Evolutionary conservation across 2,329 filamentous ascomycete species (phyloP).

Genomic region (Aspergillus nomiae): DNA sequence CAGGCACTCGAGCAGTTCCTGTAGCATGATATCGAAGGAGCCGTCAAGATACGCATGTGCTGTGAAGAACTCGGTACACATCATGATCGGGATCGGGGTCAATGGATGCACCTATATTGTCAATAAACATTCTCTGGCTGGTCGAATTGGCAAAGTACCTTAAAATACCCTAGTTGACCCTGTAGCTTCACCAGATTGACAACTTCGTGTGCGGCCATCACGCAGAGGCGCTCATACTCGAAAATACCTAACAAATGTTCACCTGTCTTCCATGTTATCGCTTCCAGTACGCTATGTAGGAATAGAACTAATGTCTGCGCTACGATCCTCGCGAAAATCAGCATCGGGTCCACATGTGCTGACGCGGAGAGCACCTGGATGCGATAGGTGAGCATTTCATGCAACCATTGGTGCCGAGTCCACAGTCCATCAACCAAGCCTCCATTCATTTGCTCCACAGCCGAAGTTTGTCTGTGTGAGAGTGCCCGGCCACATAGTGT

Average conservation of each 20-base stretch:
- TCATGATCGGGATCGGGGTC: slow-evolving; percentile 22
- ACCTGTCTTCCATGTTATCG: slow-evolving; percentile 21
- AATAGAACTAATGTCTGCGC: slow-evolving; percentile 22
- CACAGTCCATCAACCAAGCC: slow-evolving; percentile 17
- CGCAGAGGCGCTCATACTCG: slow-evolving; percentile 21
- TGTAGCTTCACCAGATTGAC: slow-evolving; percentile 21
- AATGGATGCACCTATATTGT: slow-evolving; percentile 20
- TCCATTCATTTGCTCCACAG: slow-evolving; percentile 17
- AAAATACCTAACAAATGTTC: slow-evolving; percentile 22
- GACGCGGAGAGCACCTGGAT: slow-evolving; percentile 18
- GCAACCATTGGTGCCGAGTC: slow-evolving; percentile 21
- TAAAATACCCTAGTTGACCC: slow-evolving; percentile 22
- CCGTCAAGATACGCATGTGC: slow-evolving; percentile 20
- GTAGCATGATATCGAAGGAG: slow-evolving; percentile 21
- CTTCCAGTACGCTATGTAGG: slow-evolving; percentile 22
- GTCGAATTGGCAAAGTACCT: slow-evolving; percentile 8
- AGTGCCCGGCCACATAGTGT: slow-evolving; percentile 26
- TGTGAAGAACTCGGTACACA: slow-evolving; percentile 24
- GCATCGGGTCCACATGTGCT: slow-evolving; percentile 20
- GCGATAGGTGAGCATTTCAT: slow-evolving; percentile 17
- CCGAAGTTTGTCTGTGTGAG: slow-evolving; percentile 17
- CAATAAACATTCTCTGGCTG: background rate
- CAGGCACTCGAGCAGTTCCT: slow-evolving; percentile 19
- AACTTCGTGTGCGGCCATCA: slow-evolving; percentile 22
- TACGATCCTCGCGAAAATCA: slow-evolving; percentile 21